Percentiles rank a stretch among this genome's conserved stretches.
Conservation (phyloP, 768 basidiomycete species). For the Phallus indusiatus region DNA sequence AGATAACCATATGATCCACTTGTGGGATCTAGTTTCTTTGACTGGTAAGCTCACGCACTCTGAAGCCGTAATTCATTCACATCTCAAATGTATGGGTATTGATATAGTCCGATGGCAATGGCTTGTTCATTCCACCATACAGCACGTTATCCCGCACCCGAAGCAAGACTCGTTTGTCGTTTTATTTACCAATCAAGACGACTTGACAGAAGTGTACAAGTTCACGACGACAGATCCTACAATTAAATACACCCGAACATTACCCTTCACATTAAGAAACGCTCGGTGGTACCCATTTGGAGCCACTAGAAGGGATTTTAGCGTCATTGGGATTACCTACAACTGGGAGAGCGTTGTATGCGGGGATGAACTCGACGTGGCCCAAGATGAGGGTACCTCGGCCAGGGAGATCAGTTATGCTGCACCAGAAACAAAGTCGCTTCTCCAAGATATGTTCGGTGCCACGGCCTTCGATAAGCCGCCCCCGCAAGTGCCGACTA, state of each 20-base stretch:
- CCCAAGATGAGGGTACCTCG: constrained; percentile 32
- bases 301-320: constrained; percentile 32
- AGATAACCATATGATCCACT: constrained; percentile 38
- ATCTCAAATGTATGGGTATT: not conserved
- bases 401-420: constrained; percentile 28
- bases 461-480: constrained; percentile 49
- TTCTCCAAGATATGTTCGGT: constrained; percentile 91
- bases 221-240: constrained; percentile 37
- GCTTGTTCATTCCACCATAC: constrained; percentile 28
- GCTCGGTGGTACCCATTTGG: constrained; percentile 30
- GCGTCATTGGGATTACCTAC: constrained; percentile 61
- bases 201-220: constrained; percentile 27
- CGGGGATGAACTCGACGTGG: constrained; percentile 43
- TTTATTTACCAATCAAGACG: constrained; percentile 26
- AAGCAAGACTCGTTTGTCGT: constrained; percentile 50
- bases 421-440: constrained; percentile 34
- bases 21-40: constrained; percentile 67
- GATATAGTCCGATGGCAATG: constrained; percentile 54
- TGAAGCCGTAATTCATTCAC: not conserved
- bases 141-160: constrained; percentile 45
- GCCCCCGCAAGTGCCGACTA: constrained; percentile 9
- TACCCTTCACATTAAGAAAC: constrained; percentile 60
- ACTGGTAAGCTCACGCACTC: constrained; percentile 37
- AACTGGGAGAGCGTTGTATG: constrained; percentile 57
- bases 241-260: constrained; percentile 31